These are phyloP conservation scores for Tolypocladium cylindrosporum DNA, from an alignment of 2,329 filamentous ascomycete genomes.

Conservation along the genomic window DNA sequence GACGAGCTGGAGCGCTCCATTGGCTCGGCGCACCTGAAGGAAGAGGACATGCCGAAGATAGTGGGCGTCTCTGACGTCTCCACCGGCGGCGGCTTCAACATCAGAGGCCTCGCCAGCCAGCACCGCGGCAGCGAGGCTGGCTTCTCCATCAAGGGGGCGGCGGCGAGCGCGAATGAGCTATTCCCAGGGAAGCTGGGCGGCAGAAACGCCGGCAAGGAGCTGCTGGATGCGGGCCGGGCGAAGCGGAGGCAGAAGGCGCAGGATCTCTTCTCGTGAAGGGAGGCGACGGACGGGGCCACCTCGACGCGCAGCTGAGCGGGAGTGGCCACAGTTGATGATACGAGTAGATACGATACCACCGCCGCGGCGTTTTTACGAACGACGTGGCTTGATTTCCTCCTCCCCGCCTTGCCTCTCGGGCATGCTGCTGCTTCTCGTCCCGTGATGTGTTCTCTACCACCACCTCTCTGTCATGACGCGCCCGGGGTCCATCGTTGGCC, in stretches of 20 bases:
- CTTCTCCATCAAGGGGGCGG: slow-evolving; percentile 59
- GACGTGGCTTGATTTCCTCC: too few species aligned
- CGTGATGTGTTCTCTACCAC: slow-evolving; percentile 35
- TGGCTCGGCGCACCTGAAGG: slow-evolving; percentile 24
- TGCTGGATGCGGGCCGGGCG: slow-evolving; percentile 43
- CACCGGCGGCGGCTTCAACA: slow-evolving; percentile 39
- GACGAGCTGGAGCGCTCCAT: slow-evolving; percentile 28
- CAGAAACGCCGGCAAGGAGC: slow-evolving; percentile 56
- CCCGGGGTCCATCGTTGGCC: slow-evolving; percentile 29
- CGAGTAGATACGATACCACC: neutral
- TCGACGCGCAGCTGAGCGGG: neutral
- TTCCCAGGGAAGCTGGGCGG: slow-evolving; percentile 53
- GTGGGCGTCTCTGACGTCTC: slow-evolving; percentile 40
- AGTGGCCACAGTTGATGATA: neutral
- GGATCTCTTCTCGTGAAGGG: slow-evolving; percentile 55
- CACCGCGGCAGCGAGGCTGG: slow-evolving; percentile 34
- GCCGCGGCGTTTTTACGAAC: neutral
- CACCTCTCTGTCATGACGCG: slow-evolving; percentile 52
- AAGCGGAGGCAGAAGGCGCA: slow-evolving; percentile 59
- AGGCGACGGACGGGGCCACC: neutral
- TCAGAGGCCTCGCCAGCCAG: slow-evolving; percentile 47
- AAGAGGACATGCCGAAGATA: slow-evolving; percentile 41
- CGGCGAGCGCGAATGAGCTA: slow-evolving; percentile 47
- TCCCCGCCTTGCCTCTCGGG: neutral
- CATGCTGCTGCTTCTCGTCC: neutral